Conservation (phyloP, 371 early-diverging fungal species). For the Rhizopus microsporus region DNA sequence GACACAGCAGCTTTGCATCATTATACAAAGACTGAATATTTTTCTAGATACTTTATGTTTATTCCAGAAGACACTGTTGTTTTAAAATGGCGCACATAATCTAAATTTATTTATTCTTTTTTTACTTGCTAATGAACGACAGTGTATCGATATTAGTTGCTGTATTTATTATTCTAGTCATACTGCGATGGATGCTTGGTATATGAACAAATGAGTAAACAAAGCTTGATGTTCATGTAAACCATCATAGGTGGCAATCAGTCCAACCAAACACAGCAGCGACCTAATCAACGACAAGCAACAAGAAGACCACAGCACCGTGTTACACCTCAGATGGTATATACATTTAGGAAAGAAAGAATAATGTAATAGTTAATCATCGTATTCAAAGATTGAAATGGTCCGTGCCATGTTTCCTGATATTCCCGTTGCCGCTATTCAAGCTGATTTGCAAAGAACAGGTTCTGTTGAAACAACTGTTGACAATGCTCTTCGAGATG, state of each 20-base stretch:
- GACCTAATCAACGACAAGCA: constrained; percentile 47
- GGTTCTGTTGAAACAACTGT: constrained; percentile 87
- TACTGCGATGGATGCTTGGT: constrained; percentile 78
- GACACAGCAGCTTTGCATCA: too few species aligned
- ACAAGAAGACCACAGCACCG: constrained; percentile 49
- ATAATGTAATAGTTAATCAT: constrained; percentile 1
- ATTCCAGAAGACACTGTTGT: too few species aligned
- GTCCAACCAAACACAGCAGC: constrained; percentile 27
- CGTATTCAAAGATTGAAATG: constrained; percentile 59
- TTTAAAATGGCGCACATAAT: too few species aligned
- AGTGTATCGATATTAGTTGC: constrained; percentile 74
- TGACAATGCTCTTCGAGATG: constrained; percentile 83
- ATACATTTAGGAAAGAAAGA: background rate
- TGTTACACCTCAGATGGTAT: constrained; percentile 67
- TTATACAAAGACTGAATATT: too few species aligned
- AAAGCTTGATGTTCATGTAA: background rate
- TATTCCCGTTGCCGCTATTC: constrained; percentile 80
- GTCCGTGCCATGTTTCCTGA: constrained; percentile 88
- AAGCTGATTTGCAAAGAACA: constrained; percentile 82
- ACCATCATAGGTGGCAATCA: constrained; percentile 41
- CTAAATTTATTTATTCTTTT: background rate
- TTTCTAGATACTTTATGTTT: too few species aligned
- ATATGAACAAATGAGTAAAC: constrained; percentile 15
- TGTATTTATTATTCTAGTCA: constrained; percentile 70
- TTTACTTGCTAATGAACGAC: constrained; percentile 63